These are phyloP conservation scores for Rhododendron williamsianum DNA, from an alignment of 148 eudicot species.

Conservation along the genomic window DNA sequence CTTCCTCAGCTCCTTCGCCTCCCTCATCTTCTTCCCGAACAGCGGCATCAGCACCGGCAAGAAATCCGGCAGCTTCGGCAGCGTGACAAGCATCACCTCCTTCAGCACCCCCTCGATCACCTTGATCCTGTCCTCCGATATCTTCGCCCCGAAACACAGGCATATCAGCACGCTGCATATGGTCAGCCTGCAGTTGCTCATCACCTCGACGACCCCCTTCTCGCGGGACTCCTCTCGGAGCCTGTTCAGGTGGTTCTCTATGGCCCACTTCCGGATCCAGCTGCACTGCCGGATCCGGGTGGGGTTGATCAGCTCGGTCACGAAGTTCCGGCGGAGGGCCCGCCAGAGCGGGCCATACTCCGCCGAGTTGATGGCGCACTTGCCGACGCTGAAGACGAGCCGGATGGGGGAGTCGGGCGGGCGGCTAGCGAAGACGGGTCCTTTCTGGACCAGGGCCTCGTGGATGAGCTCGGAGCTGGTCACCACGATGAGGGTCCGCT, in stretches of 20 bases:
- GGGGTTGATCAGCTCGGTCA: slow-evolving; percentile 76
- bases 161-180: slow-evolving; percentile 76
- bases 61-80: slow-evolving; percentile 83
- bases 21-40: slow-evolving; percentile 50
- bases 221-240: slow-evolving; percentile 32
- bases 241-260: slow-evolving; percentile 56
- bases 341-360: slow-evolving; percentile 85
- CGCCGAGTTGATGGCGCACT: slow-evolving; percentile 93
- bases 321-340: slow-evolving; percentile 62
- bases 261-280: slow-evolving; percentile 88
- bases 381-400: slow-evolving; percentile 70
- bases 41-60: slow-evolving; percentile 64
- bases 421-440: slow-evolving; percentile 65
- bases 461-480: slow-evolving; percentile 81
- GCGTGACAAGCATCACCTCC: slow-evolving; percentile 80
- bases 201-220: slow-evolving; percentile 65
- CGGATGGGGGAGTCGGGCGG: slow-evolving; percentile 86
- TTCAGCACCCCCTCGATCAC: slow-evolving; percentile 66
- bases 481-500: slow-evolving; percentile 62
- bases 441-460: slow-evolving; percentile 75
- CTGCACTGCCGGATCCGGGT: slow-evolving; percentile 59
- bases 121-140: slow-evolving; percentile 41
- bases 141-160: slow-evolving; percentile 77
- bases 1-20: slow-evolving; percentile 58
- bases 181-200: slow-evolving; percentile 71